These are phyloP conservation scores for Wallemia hederae DNA, from an alignment of 1,284 basidiomycete genomes.

Conservation along the genomic window DNA sequence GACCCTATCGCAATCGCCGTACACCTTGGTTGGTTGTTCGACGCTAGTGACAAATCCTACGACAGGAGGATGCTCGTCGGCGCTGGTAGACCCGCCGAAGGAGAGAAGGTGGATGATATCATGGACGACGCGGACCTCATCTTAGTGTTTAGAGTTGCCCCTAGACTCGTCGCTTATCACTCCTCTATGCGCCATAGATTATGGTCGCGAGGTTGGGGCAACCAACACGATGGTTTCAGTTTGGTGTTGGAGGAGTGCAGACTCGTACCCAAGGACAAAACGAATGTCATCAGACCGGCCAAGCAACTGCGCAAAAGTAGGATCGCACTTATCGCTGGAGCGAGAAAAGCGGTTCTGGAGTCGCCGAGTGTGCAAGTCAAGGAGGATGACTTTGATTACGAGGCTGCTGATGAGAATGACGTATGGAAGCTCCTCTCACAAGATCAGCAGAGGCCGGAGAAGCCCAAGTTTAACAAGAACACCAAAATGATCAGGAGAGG, in stretches of 20 bases:
- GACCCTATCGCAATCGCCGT: slow-evolving; percentile 23
- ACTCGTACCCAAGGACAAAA: background rate
- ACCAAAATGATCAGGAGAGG: background rate
- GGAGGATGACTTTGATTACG: background rate
- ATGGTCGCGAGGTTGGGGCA: background rate
- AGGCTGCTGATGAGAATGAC: background rate
- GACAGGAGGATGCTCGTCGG: background rate
- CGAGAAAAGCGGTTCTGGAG: background rate
- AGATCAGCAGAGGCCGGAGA: background rate
- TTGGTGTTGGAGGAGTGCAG: background rate
- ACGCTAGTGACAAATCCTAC: background rate
- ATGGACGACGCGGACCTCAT: background rate
- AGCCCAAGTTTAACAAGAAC: background rate
- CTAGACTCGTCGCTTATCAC: background rate
- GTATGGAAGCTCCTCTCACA: background rate
- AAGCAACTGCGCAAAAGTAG: background rate
- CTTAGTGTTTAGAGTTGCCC: background rate
- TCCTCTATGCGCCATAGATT: background rate
- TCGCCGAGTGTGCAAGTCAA: background rate
- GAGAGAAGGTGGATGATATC: background rate
- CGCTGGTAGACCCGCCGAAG: background rate
- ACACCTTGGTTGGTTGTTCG: slow-evolving; percentile 23
- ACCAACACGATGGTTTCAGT: background rate
- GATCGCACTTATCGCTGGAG: background rate
- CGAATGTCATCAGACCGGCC: background rate